Evolutionary conservation across 1,139 yeast species (phyloP), one percentile per base, ranked within the genome.

Genomic region (Suzukiozyma palmioleophila): DNA sequence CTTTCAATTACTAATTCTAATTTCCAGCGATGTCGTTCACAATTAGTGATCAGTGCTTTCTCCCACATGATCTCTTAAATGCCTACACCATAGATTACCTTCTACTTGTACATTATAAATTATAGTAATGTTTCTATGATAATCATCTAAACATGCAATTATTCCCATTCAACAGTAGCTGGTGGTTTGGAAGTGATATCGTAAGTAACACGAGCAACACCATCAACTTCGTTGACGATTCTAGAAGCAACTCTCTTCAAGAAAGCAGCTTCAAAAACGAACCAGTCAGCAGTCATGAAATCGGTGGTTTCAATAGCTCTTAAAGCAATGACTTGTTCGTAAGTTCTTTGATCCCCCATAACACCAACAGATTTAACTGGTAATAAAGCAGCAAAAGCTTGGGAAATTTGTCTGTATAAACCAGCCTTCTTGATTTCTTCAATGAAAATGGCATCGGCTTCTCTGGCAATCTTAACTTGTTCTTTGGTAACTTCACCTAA

Each of bases 261-360:
- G 82, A 92, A 92, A 39, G 81, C 68, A 51, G 94, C 95, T 56
- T 90, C 97, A 59, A 92, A 92, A 51, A 86, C 86, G 65, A 73
- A 92, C 98, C 98, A 94, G 68, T 94, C 98, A 49, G 98, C 98
- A 54, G 99, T 92, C 99, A 92, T 92, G 77, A 94, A 92, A 71
- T 92, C 99, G 45, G 81, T 78, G 41, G 98, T 94, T 72, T 90
- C 97, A 54, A 92, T 88, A 52, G 98, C 98, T 71, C 99, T 84
- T 61, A 92, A 79, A 34, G 98, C 98, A 73, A 94, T 92, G 49
- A 92, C 99, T 72, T 92, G 99, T 64, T 94, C 98, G 62, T 92
- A 94, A 44, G 97, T 89, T 74, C 99, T 84, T 75, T 92, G 95
- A 68, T 92, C 99, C 59, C 99, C 99, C 96, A 88, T 88, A 51